These are phyloP conservation scores for Raffaelea ambrosiae DNA, from an alignment of 2,329 filamentous ascomycete genomes.

Conservation along the genomic window DNA sequence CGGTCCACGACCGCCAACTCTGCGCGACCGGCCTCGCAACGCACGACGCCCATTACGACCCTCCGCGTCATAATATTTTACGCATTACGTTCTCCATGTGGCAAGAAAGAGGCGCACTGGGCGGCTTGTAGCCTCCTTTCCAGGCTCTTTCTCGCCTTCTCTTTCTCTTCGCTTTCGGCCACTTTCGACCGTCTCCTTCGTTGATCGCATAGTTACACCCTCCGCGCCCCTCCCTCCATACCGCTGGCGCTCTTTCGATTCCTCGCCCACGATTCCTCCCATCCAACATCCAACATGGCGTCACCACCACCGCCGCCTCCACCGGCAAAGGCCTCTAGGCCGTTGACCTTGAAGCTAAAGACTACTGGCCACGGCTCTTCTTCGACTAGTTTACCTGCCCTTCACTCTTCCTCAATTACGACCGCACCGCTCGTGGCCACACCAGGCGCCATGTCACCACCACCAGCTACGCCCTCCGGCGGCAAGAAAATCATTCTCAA, in stretches of 20 bases:
- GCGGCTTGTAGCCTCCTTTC: background rate
- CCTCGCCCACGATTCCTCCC: too few relatives aligned
- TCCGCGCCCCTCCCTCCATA: too few relatives aligned
- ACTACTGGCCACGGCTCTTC: constrained; percentile 3
- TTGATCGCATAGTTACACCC: too few relatives aligned
- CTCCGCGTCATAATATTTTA: background rate
- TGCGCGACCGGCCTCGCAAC: too few relatives aligned
- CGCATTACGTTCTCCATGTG: background rate
- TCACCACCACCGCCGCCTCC: constrained; percentile 8
- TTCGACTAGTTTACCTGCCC: background rate
- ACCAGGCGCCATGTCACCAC: constrained; percentile 12
- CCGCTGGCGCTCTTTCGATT: too few relatives aligned
- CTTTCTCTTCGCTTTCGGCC: background rate
- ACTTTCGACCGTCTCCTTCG: too few relatives aligned
- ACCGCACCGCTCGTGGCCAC: constrained; percentile 8
- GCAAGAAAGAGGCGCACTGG: background rate
- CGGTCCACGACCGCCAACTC: too few relatives aligned
- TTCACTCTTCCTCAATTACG: constrained; percentile 4
- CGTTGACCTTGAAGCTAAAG: constrained; percentile 13
- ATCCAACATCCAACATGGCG: constrained; percentile 6
- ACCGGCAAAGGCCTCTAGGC: constrained; percentile 6
- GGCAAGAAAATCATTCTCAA: constrained; percentile 19
- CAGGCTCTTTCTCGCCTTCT: background rate
- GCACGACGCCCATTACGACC: too few relatives aligned
- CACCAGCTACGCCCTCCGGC: constrained; percentile 10